phyloP scores from a whole-genome alignment of 1,284 basidiomycete species.

The Stygiomarasmius scandens region DNA sequence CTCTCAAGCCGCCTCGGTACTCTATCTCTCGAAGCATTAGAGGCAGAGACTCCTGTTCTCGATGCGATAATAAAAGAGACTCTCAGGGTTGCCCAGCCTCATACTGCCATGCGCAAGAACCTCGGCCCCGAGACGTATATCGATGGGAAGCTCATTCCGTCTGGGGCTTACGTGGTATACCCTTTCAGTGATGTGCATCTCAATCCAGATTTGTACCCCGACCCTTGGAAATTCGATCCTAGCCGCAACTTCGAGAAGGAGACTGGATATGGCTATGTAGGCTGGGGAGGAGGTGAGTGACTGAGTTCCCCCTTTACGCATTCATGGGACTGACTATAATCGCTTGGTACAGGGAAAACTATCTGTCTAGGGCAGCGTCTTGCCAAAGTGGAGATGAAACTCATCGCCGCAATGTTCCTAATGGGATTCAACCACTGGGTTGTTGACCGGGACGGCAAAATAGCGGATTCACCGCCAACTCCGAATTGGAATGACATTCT shows the following conservation, averaged over 20 bases:
- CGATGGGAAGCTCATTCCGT: constrained; percentile 64
- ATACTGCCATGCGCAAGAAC: constrained; percentile 76
- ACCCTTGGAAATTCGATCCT: constrained; percentile 77
- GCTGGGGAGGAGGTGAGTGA: constrained; percentile 74
- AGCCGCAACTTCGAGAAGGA: constrained; percentile 48
- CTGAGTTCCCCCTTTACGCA: constrained; percentile 13
- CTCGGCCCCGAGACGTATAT: constrained; percentile 67
- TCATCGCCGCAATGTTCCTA: constrained; percentile 64
- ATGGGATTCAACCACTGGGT: constrained; percentile 59
- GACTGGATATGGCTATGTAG: constrained; percentile 62
- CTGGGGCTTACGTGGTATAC: constrained; percentile 73
- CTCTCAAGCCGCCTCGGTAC: constrained; percentile 53
- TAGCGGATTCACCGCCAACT: constrained; percentile 46
- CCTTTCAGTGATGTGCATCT: constrained; percentile 79
- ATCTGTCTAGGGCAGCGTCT: constrained; percentile 70
- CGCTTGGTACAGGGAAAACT: constrained; percentile 66
- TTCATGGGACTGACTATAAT: constrained; percentile 10
- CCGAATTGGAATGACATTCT: constrained; percentile 79
- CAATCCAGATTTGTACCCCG: constrained; percentile 64
- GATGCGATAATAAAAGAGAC: constrained; percentile 75
- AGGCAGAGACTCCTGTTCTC: constrained; percentile 63
- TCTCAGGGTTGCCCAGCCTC: constrained; percentile 73
- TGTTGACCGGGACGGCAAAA: constrained; percentile 52
- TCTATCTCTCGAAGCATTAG: constrained; percentile 71
- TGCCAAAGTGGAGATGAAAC: constrained; percentile 70